Conservation (phyloP, 108 stramenopile genomes). For the Nitzschia sp. region DNA sequence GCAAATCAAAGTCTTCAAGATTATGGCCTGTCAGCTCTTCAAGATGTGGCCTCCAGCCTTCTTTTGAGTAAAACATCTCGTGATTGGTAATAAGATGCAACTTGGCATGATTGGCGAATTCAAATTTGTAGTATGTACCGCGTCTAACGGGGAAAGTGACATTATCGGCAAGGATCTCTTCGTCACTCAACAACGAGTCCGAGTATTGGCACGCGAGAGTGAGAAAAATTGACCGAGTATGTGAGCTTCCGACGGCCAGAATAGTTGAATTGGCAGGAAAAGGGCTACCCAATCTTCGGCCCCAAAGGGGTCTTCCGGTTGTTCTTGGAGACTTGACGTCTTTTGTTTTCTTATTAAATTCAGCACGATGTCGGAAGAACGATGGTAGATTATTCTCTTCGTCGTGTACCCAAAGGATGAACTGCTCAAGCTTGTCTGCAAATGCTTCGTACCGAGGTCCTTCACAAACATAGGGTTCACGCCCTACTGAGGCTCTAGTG, state of each 20-base stretch:
- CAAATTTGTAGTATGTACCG: conserved; percentile 2
- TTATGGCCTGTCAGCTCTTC: not conserved
- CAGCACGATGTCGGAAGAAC: too few relatives aligned
- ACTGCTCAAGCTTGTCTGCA: not conserved
- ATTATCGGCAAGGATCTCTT: not conserved
- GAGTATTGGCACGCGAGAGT: conserved; percentile 9
- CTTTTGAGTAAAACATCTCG: conserved; percentile 7
- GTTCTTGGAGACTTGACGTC: too few relatives aligned
- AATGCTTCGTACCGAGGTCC: not conserved
- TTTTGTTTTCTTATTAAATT: too few relatives aligned
- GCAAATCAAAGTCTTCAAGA: not conserved
- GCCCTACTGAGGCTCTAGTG: not conserved
- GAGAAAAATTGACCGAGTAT: conserved; percentile 15
- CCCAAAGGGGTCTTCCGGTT: conserved; percentile 1
- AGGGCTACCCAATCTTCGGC: conserved; percentile 2
- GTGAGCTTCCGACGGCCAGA: conserved; percentile 18
- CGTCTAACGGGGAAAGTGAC: not conserved
- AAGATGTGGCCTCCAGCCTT: not conserved
- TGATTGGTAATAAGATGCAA: conserved; percentile 18
- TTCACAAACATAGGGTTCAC: not conserved
- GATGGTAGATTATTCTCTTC: not conserved
- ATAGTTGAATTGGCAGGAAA: conserved; percentile 23
- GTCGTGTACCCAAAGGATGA: not conserved
- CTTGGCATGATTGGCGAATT: conserved; percentile 17
- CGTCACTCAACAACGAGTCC: not conserved